Base-by-base conservation (phyloP, 2,329 filamentous ascomycete genomes). In the Neoascochyta sp. region DNA sequence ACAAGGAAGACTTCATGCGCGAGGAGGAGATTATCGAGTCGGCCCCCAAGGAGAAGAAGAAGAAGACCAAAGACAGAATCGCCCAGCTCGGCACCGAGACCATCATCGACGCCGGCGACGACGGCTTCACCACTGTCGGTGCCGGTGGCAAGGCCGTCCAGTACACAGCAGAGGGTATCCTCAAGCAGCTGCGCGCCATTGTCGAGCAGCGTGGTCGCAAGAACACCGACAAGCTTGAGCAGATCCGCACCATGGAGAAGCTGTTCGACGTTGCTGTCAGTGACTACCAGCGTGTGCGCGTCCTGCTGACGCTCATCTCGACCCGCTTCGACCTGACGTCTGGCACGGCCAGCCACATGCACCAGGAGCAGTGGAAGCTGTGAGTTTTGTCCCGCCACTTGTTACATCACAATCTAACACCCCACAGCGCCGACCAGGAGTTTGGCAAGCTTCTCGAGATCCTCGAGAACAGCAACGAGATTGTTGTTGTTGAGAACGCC, bases 191-290 rank as follows among this genome's bases (percentile, higher is more conserved):
- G 29, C 81, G 90, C 35, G 78, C 81, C 29, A 96, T 98, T 58
- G 75, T 96, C 61, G 92, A 98, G 71, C 89, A 90, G 36, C 80
- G 92, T 72, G 92, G 92, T 63, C 93, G 95, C 75, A 98, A 98
- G 79, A 96, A 96, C 74, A 95, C 92, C 45, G 92, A 98, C 65
- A 83, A 88, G 27, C 62, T 78, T 25, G 92, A 98, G 69, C 92
- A 98, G 69, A 96, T 98, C 67, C 83, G 83, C 66, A 83, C 90
- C 29, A 94, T 98, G 88, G 92, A 96, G 76, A 95, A 89, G 73
- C 78, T 98, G 31, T 71, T 82, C 56, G 88, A 95, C 62, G 89
- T 98, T 45, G 80, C 92, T 45, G 78, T 76, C 55, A 92, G 83
- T 30, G 88, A 93, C 29, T 98, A 98, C 70, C 92, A 96, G 69